Conservation (phyloP, 2,329 filamentous ascomycete species). For the Fusarium haematococcum region DNA sequence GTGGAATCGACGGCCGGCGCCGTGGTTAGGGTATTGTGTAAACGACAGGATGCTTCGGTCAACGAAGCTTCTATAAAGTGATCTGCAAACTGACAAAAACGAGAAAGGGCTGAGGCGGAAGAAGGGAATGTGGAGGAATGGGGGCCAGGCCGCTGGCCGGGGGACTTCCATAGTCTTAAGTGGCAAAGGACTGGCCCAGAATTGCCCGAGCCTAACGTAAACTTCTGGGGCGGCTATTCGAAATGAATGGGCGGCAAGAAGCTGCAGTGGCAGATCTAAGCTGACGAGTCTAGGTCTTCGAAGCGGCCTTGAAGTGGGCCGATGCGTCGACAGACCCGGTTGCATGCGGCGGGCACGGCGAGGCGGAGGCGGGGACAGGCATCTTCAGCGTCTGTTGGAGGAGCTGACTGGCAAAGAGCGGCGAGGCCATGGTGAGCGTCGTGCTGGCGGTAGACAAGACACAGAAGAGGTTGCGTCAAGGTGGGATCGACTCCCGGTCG, state of each 20-base stretch:
- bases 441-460: conserved; percentile 37
- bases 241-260: conserved; percentile 38
- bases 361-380: conserved; percentile 28
- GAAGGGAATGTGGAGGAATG: conserved; percentile 50
- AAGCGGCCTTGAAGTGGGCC: conserved; percentile 35
- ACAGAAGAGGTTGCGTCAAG: conserved; percentile 34
- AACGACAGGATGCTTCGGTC: conserved; percentile 59
- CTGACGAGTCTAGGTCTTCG: conserved; percentile 25
- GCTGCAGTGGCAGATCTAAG: conserved; percentile 40
- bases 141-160: conserved; percentile 44
- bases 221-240: conserved; percentile 42
- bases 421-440: conserved; percentile 30
- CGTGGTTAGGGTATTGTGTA: conserved; percentile 39
- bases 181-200: conserved; percentile 33
- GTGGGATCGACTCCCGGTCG: conserved; percentile 38
- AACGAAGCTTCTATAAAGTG: conserved; percentile 54
- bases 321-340: conserved; percentile 36
- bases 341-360: conserved; percentile 18
- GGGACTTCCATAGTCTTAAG: conserved; percentile 46
- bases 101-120: conserved; percentile 47
- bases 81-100: conserved; percentile 44
- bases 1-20: conserved; percentile 52
- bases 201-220: conserved; percentile 14
- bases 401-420: conserved; percentile 41
- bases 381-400: conserved; percentile 33